Conservation (phyloP, 2,329 filamentous ascomycete genomes). For the Cercospora sesami region DNA sequence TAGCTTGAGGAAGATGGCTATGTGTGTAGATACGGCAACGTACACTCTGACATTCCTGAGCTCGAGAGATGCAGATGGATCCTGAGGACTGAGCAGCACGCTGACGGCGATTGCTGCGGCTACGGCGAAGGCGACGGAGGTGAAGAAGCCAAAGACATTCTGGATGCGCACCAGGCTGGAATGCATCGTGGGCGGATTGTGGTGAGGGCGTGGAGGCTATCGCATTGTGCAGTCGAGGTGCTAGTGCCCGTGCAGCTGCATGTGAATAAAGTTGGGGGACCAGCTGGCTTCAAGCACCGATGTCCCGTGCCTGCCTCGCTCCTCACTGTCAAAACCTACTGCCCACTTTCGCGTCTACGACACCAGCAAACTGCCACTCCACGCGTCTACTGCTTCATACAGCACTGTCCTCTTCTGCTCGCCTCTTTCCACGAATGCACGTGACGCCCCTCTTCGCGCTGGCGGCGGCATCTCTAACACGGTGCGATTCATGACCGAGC, state of each 20-base stretch:
- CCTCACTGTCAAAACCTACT: not conserved
- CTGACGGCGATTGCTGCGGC: slow-evolving; percentile 78
- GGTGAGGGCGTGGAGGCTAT: not conserved
- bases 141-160: slow-evolving; percentile 97
- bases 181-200: slow-evolving; percentile 65
- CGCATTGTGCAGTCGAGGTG: not conserved
- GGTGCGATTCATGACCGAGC: slow-evolving; percentile 6
- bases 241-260: not conserved
- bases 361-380: not conserved
- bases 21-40: slow-evolving; percentile 31
- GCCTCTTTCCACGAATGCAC: not conserved
- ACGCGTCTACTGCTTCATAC: not conserved
- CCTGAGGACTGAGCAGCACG: slow-evolving; percentile 69
- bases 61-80: slow-evolving; percentile 64
- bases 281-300: slow-evolving; percentile 1
- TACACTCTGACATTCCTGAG: slow-evolving; percentile 85
- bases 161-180: slow-evolving; percentile 81
- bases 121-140: slow-evolving; percentile 82
- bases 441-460: not conserved
- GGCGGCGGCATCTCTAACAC: slow-evolving; percentile 8
- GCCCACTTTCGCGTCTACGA: not conserved
- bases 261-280: slow-evolving; percentile 1
- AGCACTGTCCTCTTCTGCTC: not conserved
- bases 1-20: not conserved
- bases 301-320: not conserved